These are phyloP conservation scores for Mycena polygramma DNA, from an alignment of 768 basidiomycete genomes.

Conservation along the genomic window DNA sequence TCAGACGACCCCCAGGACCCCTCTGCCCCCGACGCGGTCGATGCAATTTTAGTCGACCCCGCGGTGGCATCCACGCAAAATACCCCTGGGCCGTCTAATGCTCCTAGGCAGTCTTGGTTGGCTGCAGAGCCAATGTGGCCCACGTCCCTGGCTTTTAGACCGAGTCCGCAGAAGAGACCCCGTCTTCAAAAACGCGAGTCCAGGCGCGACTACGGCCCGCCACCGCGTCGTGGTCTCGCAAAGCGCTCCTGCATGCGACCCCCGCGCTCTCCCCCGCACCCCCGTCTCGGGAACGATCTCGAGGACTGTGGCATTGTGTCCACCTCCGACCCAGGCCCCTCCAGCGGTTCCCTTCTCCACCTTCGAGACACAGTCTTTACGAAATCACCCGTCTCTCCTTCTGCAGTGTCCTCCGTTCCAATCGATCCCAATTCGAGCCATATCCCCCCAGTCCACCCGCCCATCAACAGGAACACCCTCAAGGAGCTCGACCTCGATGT, in stretches of 20 bases:
- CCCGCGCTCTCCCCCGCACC: conserved; percentile 46
- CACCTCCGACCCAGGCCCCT: conserved; percentile 57
- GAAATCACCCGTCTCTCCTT: conserved; percentile 46
- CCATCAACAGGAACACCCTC: conserved; percentile 87
- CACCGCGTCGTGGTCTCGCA: conserved; percentile 33
- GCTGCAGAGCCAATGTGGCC: conserved; percentile 44
- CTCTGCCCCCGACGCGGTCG: conserved; percentile 46
- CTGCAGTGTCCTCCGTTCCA: conserved; percentile 50
- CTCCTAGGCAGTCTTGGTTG: conserved; percentile 59
- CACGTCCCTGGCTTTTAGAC: conserved; percentile 36
- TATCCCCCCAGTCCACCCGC: conserved; percentile 78
- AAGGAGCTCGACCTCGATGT: conserved; percentile 88
- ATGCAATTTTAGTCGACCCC: conserved; percentile 49
- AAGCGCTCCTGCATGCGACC: conserved; percentile 45
- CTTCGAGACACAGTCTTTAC: conserved; percentile 46
- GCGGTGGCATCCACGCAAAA: conserved; percentile 20
- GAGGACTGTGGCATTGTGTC: conserved; percentile 63
- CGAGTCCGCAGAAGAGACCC: conserved; percentile 53
- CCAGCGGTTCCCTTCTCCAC: conserved; percentile 58
- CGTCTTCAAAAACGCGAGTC: conserved; percentile 50
- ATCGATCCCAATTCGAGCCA: conserved; percentile 63
- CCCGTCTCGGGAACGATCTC: conserved; percentile 55
- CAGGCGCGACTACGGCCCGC: conserved; percentile 40
- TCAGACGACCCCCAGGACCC: conserved; percentile 58
- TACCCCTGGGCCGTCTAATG: conserved; percentile 29